Evolutionary conservation across 306 rosid genomes (phyloP).

Genomic region (Coriaria nepalensis): DNA sequence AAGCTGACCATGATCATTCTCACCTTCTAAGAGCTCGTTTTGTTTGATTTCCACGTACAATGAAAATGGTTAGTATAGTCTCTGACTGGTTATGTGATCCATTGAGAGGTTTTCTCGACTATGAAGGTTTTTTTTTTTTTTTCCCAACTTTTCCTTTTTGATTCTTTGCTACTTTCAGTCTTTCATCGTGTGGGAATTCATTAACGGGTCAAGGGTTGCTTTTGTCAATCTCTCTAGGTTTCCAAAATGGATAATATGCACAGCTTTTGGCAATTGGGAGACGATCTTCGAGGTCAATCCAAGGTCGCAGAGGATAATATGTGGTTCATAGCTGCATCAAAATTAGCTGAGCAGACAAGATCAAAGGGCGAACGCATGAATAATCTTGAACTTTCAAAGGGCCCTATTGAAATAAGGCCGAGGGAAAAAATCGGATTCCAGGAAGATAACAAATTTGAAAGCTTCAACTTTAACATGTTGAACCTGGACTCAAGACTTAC

Average conservation of each 20-base stretch:
- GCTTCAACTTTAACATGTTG: constrained; percentile 64
- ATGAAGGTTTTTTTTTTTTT: too few species aligned
- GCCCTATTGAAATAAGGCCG: constrained; percentile 47
- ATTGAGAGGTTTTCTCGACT: too few species aligned
- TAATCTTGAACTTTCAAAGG: constrained; percentile 85
- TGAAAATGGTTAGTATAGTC: too few species aligned
- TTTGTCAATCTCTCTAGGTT: constrained; percentile 19
- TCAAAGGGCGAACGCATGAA: constrained; percentile 77
- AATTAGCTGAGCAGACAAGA: constrained; percentile 91
- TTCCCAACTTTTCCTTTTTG: too few species aligned
- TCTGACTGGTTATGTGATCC: too few species aligned
- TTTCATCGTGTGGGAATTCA: too few species aligned
- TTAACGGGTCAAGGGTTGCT: not conserved
- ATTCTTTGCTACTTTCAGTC: too few species aligned
- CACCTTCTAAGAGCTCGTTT: too few species aligned
- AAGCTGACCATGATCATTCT: too few species aligned
- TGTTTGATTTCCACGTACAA: too few species aligned
- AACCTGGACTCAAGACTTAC: constrained; percentile 54
- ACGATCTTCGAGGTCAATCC: constrained; percentile 91
- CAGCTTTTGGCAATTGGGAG: constrained; percentile 96
- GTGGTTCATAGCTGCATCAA: constrained; percentile 86
- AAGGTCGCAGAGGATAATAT: constrained; percentile 88
- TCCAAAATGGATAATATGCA: constrained; percentile 58
- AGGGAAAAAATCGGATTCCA: constrained; percentile 76
- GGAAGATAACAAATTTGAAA: constrained; percentile 88